These are phyloP conservation scores for Magnaporthiopsis incrustans DNA, from an alignment of 2,329 filamentous ascomycete genomes.

Conservation along the genomic window DNA sequence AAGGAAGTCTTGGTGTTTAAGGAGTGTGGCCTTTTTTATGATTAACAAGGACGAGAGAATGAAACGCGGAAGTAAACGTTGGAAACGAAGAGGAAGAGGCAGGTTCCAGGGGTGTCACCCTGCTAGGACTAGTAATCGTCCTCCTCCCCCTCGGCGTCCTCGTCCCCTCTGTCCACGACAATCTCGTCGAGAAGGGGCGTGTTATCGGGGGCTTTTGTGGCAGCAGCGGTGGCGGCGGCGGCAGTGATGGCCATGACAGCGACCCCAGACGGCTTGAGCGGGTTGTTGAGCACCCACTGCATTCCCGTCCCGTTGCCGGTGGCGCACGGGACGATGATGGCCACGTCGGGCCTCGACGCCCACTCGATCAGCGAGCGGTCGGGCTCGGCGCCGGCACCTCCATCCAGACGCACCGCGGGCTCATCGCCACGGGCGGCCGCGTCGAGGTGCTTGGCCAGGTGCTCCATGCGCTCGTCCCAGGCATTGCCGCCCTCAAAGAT, in stretches of 20 bases:
- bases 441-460: conserved; percentile 74
- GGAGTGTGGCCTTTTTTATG: neutral
- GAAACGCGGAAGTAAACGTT: neutral
- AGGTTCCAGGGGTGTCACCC: neutral
- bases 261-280: conserved; percentile 12
- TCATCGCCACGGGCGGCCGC: conserved; percentile 27
- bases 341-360: conserved; percentile 27
- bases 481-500: conserved; percentile 52
- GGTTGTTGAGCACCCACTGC: conserved; percentile 16
- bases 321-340: conserved; percentile 21
- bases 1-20: too few relatives aligned
- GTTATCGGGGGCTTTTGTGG: neutral
- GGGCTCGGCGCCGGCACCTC: conserved; percentile 23
- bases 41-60: neutral
- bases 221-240: neutral
- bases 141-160: conserved; percentile 14
- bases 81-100: neutral
- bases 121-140: conserved; percentile 5
- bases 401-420: conserved; percentile 6
- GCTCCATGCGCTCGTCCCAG: conserved; percentile 85
- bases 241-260: conserved; percentile 1
- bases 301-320: neutral
- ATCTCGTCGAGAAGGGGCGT: conserved; percentile 6
- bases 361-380: conserved; percentile 30
- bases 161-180: conserved; percentile 10